These are phyloP conservation scores for Paramecium sonneborni DNA, from an alignment of 73 alveolate genomes.

Conservation along the genomic window DNA sequence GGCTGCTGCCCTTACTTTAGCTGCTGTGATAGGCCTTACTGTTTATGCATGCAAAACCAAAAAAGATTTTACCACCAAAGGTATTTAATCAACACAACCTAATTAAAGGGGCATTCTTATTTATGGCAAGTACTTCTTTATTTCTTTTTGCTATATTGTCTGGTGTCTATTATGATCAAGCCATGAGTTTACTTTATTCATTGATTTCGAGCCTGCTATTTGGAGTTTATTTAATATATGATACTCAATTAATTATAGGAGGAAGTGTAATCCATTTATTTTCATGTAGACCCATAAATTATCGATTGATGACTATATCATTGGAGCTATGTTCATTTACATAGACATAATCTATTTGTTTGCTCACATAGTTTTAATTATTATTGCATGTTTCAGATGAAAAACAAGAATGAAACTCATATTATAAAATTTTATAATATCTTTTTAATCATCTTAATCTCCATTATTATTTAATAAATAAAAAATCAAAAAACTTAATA, in stretches of 20 bases:
- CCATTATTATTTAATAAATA: background rate
- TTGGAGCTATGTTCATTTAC: constrained; percentile 70
- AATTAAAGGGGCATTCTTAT: background rate
- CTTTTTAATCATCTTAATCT: background rate
- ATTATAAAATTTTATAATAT: background rate
- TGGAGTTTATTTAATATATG: constrained; percentile 28
- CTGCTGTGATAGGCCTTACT: constrained; percentile 83
- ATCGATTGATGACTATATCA: constrained; percentile 69
- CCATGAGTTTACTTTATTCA: constrained; percentile 35
- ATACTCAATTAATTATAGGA: background rate
- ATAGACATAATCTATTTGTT: constrained; percentile 67
- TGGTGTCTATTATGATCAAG: background rate
- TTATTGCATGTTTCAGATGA: constrained; percentile 31
- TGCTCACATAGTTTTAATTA: background rate
- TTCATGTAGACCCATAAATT: constrained; percentile 37
- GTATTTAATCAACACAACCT: constrained; percentile 53
- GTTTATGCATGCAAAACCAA: constrained; percentile 85
- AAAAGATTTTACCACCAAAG: constrained; percentile 83
- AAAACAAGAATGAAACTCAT: background rate
- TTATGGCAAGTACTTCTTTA: constrained; percentile 31
- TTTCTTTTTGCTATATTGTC: background rate
- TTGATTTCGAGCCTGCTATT: constrained; percentile 14
- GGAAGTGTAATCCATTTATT: constrained; percentile 39
- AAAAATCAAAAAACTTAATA: background rate
- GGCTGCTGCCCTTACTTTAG: constrained; percentile 89